A percentile compares a stretch with the other conserved stretches of the same genome.
Evolutionary conservation across 345 rosid genomes (phyloP).

Genomic region (Cardiospermum halicacabum): DNA sequence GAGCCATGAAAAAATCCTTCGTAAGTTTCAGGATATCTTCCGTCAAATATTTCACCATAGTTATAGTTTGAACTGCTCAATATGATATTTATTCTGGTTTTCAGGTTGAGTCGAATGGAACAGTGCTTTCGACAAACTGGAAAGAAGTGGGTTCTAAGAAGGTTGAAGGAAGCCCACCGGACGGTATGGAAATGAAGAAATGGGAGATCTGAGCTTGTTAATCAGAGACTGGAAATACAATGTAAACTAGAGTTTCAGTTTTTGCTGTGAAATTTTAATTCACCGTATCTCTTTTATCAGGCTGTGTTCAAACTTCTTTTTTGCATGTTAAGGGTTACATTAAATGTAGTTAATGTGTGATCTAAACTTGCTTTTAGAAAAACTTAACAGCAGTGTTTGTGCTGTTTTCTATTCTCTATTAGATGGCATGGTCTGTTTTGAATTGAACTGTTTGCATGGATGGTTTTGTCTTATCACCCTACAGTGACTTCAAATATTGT

Average conservation of each 20-base stretch:
- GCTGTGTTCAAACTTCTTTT: background rate
- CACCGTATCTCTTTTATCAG: background rate
- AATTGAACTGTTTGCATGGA: background rate
- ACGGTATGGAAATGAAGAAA: constrained; percentile 91
- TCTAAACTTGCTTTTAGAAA: too few relatives aligned
- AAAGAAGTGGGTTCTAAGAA: constrained; percentile 83
- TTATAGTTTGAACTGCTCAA: constrained; percentile 1
- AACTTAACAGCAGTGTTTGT: background rate
- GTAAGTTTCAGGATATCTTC: too few relatives aligned
- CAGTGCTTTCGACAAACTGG: constrained; percentile 98
- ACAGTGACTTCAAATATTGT: too few relatives aligned
- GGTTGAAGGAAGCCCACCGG: constrained; percentile 90
- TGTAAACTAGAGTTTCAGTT: constrained; percentile 13
- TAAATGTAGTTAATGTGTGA: background rate
- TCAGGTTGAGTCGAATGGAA: constrained; percentile 90
- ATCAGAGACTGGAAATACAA: background rate
- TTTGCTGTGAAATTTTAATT: constrained; percentile 17
- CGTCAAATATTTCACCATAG: too few relatives aligned
- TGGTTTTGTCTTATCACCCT: too few relatives aligned
- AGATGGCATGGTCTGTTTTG: background rate
- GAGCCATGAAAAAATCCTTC: constrained; percentile 95
- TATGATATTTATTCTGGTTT: background rate
- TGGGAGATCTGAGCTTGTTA: constrained; percentile 51
- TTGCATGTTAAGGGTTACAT: background rate
- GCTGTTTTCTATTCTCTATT: background rate